A percentile compares a stretch with the other conserved stretches of the same genome.
These are phyloP conservation scores for Auxenochlorella pyrenoidosa DNA, from an alignment of 139 green algal genomes.

Conservation along the genomic window DNA sequence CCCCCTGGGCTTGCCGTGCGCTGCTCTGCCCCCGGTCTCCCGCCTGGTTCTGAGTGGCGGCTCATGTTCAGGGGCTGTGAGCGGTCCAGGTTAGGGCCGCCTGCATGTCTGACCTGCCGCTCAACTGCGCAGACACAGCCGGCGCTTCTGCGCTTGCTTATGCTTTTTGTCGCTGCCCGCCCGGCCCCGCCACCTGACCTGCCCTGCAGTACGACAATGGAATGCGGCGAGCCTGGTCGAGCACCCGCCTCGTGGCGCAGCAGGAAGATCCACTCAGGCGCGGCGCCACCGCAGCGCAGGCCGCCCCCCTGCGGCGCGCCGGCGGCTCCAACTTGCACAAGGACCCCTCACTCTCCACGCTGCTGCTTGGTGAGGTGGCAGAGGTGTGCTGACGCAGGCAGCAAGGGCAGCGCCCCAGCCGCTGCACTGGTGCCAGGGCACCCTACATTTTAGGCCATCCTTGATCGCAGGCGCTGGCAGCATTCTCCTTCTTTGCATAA, in stretches of 20 bases:
- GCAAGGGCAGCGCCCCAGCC: not conserved
- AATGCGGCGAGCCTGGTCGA: slow-evolving; percentile 16
- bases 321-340: not conserved
- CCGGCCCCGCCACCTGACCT: too few relatives aligned
- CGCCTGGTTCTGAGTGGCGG: too few relatives aligned
- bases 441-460: not conserved
- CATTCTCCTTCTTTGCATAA: not conserved
- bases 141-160: too few relatives aligned
- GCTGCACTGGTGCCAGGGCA: not conserved
- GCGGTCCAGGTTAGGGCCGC: too few relatives aligned
- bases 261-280: not conserved
- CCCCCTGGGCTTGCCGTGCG: too few relatives aligned
- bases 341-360: slow-evolving; percentile 42
- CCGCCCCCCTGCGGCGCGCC: not conserved
- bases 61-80: too few relatives aligned
- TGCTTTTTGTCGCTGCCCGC: too few relatives aligned
- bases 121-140: too few relatives aligned
- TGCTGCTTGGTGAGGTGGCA: slow-evolving; percentile 48
- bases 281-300: not conserved
- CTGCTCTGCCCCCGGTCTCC: too few relatives aligned
- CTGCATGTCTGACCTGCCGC: too few relatives aligned
- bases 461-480: not conserved
- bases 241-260: not conserved
- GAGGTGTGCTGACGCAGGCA: slow-evolving; percentile 26
- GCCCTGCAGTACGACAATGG: slow-evolving; percentile 30